Evolutionary conservation across 192 early-diverging fungal species (phyloP).

Genomic region (Podila minutissima): DNA sequence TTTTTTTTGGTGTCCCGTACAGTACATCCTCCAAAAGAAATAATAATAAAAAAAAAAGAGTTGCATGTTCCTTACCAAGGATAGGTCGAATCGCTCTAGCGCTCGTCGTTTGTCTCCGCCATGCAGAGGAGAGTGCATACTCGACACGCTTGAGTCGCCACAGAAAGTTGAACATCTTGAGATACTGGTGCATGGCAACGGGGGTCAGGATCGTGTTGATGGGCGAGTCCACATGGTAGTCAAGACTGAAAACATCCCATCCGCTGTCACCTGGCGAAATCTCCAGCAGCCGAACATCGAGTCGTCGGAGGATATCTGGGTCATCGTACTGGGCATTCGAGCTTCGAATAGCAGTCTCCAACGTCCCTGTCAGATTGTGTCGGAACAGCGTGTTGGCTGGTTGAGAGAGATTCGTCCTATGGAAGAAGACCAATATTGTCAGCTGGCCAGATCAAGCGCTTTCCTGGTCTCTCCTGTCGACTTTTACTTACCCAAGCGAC

Average conservation of each 20-base stretch:
- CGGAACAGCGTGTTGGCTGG: conserved; percentile 80
- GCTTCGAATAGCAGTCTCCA: conserved; percentile 86
- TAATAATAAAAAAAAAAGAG: neutral
- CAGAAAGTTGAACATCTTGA: conserved; percentile 87
- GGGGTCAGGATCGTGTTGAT: conserved; percentile 86
- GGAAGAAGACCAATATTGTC: conserved; percentile 1
- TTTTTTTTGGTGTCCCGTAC: conserved; percentile 1
- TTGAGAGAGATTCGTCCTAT: conserved; percentile 66
- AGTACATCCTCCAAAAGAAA: neutral
- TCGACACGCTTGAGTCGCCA: conserved; percentile 92
- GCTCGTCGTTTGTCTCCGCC: conserved; percentile 81
- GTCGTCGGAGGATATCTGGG: conserved; percentile 74
- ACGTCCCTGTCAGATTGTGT: conserved; percentile 87
- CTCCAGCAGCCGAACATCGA: conserved; percentile 84
- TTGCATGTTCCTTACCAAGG: conserved; percentile 31
- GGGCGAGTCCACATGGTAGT: conserved; percentile 85
- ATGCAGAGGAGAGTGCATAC: conserved; percentile 74
- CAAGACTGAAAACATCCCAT: conserved; percentile 95
- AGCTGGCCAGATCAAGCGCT: no score
- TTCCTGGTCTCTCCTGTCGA: neutral
- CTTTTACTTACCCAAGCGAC: conserved; percentile 70
- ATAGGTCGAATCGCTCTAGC: conserved; percentile 62
- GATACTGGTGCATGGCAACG: conserved; percentile 81
- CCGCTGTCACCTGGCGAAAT: conserved; percentile 76
- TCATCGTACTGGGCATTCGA: conserved; percentile 92